Evolutionary conservation across 2,329 filamentous ascomycete species (phyloP).

Genomic region (Talaromyces sp.): DNA sequence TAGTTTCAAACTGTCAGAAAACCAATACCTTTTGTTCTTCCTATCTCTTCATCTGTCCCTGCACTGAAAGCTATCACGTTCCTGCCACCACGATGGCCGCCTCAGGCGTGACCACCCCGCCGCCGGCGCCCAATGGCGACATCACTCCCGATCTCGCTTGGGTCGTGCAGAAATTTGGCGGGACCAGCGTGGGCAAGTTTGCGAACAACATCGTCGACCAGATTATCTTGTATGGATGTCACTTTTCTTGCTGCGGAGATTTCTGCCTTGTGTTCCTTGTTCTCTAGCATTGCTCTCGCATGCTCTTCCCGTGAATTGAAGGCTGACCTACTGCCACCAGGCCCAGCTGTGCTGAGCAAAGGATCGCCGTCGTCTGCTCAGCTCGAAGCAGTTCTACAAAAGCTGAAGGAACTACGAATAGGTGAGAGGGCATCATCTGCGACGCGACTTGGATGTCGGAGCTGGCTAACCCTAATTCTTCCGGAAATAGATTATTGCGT

Average conservation of each 20-base stretch:
- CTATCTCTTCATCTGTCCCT: not conserved
- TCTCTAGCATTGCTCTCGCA: not conserved
- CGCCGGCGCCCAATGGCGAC: slow-evolving; percentile 13
- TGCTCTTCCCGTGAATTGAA: not conserved
- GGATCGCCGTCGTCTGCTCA: slow-evolving; percentile 90
- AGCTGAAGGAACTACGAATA: slow-evolving; percentile 88
- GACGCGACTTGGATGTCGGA: not conserved
- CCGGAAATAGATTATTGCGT: slow-evolving; percentile 37
- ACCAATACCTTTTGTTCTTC: not conserved
- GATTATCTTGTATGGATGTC: slow-evolving; percentile 56
- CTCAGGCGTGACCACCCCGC: slow-evolving; percentile 4
- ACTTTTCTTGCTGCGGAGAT: not conserved
- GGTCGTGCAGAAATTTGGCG: slow-evolving; percentile 93
- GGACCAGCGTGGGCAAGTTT: slow-evolving; percentile 94
- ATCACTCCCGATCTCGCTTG: slow-evolving; percentile 46
- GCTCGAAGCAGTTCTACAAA: slow-evolving; percentile 93
- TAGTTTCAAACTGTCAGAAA: not conserved
- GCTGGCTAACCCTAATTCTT: slow-evolving; percentile 8
- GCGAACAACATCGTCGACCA: slow-evolving; percentile 68
- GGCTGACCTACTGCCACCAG: slow-evolving; percentile 30
- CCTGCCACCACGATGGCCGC: slow-evolving; percentile 14
- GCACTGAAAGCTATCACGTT: not conserved
- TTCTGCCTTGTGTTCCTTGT: not conserved
- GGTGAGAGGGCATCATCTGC: slow-evolving; percentile 55
- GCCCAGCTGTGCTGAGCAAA: slow-evolving; percentile 60